Conservation (phyloP, 176 grass and related monocot genomes). For the Carex scoparia region DNA sequence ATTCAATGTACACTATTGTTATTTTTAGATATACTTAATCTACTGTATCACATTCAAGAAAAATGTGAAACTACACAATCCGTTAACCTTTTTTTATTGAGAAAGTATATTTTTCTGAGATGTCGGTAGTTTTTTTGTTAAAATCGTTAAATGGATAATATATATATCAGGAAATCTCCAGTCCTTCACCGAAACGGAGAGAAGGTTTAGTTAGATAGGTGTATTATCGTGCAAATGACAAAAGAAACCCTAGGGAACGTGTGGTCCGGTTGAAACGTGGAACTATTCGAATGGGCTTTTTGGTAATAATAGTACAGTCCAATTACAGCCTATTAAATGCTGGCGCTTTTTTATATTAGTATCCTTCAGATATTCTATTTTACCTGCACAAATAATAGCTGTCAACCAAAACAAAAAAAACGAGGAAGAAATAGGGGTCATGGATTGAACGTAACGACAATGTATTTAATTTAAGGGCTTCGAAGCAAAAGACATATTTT, state of each 20-base stretch:
- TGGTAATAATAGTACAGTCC: background rate
- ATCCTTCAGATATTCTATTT: background rate
- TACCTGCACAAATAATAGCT: background rate
- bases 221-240: conserved; percentile 7
- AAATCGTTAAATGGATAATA: background rate
- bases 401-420: background rate
- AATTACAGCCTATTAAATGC: conserved; percentile 22
- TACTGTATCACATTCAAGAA: background rate
- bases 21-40: background rate
- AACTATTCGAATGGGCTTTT: background rate
- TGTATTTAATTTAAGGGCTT: background rate
- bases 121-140: background rate
- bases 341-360: conserved; percentile 18
- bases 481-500: background rate
- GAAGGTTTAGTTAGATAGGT: background rate
- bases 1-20: background rate
- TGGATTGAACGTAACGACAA: background rate
- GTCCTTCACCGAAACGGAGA: background rate
- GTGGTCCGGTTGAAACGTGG: background rate
- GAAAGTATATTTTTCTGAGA: background rate
- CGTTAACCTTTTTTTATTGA: background rate
- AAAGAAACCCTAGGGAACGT: background rate
- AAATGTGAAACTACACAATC: background rate
- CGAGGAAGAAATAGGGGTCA: background rate
- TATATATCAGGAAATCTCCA: conserved; percentile 1